phyloP scores from a whole-genome alignment of 1,139 yeast species.

The Sugiyamaella paludigena region DNA sequence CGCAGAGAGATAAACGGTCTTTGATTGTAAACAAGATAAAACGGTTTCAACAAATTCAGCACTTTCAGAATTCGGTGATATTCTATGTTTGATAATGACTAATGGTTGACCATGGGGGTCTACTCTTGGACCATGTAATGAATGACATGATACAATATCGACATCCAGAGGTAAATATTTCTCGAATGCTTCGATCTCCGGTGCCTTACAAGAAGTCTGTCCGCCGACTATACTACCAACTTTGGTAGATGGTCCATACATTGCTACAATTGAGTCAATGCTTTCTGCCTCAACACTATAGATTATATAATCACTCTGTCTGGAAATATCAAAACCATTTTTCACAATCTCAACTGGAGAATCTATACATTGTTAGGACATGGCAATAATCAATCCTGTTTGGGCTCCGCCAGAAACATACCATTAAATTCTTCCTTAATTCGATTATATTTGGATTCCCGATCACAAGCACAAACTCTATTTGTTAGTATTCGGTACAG shows the following conservation, averaged over 20 bases:
- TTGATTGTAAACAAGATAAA: constrained; percentile 72
- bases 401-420: neutral
- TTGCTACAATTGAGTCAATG: constrained; percentile 63
- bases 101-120: constrained; percentile 89
- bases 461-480: constrained; percentile 82
- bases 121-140: constrained; percentile 92
- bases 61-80: constrained; percentile 65
- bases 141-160: constrained; percentile 82
- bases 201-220: constrained; percentile 91
- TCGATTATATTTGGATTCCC: constrained; percentile 60
- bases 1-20: constrained; percentile 74
- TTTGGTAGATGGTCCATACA: constrained; percentile 86
- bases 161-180: constrained; percentile 68
- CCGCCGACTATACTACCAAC: constrained; percentile 94
- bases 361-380: constrained; percentile 7
- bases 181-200: constrained; percentile 87
- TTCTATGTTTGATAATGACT: constrained; percentile 77
- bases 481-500: neutral
- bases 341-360: constrained; percentile 49
- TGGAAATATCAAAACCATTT: constrained; percentile 82
- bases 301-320: constrained; percentile 75
- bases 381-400: too few relatives aligned
- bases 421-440: constrained; percentile 44
- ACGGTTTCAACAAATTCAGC: constrained; percentile 60
- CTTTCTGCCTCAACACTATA: constrained; percentile 83